Evolutionary conservation across 1,284 basidiomycete species (phyloP), one percentile per base, ranked within the genome.

Genomic region (Cryptococcus sp.): DNA sequence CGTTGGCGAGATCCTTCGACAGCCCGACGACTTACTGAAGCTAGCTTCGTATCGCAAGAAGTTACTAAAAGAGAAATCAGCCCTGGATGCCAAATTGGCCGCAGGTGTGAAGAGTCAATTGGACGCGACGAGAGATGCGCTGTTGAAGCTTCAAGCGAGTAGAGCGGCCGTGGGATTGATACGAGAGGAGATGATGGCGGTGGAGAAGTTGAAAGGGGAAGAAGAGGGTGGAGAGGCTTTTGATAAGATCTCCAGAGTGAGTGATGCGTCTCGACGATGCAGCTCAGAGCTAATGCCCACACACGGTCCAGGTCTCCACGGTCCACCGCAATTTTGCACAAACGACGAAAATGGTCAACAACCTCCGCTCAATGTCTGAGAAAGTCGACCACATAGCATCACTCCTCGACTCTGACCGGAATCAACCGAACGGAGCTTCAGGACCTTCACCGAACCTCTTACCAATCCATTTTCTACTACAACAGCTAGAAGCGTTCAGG

Each of bases 271-370:
- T 29, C 5, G 26, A 29, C 26, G 26, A 29, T 10, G 29, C 13
- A 34, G 29, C 29, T 34, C 11, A 44, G 41, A 34, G 8, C 29
- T 34, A 10, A 34, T 34, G 29, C 41, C 2, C 5, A 44, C 2
- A 5, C 41, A 8, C 20, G 40, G 4, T 2, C 5, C 62, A 94
- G 89, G 92, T 98, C 5, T 98, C 95, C 19, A 87, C 89, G 80
- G 90, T 98, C 1, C 95, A 99, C 74, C 85, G 94, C 15, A 94
- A 96, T 73, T 94, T 99, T 71, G 87, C 92, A 57, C 90, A 91
- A 64, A 97, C 94, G 3, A 89, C 94, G 70, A 92, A 93, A 66
- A 96, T 96, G 86, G 89, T 98, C 55, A 87, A 89, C 62, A 93
- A 95, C 73, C 84, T 99, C 37, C 83, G 91, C 38, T 88, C 89